A percentile compares a stretch with the other conserved stretches of the same genome.
Evolutionary conservation across 2,329 filamentous ascomycete species (phyloP).

Genomic region (Pseudogymnoascus sp.): DNA sequence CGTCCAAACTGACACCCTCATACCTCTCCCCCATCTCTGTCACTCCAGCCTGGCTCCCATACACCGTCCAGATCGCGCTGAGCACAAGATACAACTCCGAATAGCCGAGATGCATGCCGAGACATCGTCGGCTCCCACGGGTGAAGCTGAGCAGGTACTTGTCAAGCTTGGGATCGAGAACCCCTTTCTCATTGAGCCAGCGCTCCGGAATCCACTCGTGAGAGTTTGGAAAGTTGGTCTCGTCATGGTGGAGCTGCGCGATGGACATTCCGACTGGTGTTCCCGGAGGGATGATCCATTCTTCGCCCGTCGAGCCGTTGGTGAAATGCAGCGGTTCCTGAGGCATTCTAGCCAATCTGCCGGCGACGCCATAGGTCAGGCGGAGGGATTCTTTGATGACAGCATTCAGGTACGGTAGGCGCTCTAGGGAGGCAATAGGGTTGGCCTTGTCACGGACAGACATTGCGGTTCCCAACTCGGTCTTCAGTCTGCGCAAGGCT

Average conservation of each 20-base stretch:
- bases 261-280: conserved; percentile 35
- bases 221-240: conserved; percentile 33
- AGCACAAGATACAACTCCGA: conserved; percentile 18
- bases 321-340: conserved; percentile 18
- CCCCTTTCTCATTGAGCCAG: conserved; percentile 26
- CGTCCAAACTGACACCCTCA: conserved; percentile 16
- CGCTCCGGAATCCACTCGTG: conserved; percentile 35
- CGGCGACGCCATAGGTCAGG: conserved; percentile 27
- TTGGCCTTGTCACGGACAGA: conserved; percentile 10
- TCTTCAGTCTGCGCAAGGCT: conserved; percentile 25
- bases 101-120: conserved; percentile 29
- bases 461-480: conserved; percentile 28
- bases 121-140: conserved; percentile 35
- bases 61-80: conserved; percentile 14
- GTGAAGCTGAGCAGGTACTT: conserved; percentile 36
- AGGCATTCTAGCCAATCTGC: conserved; percentile 24
- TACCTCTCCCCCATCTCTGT: background rate
- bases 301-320: conserved; percentile 7
- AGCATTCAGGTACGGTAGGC: conserved; percentile 27
- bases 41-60: conserved; percentile 11
- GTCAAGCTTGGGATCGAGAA: conserved; percentile 30
- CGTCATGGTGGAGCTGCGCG: conserved; percentile 34
- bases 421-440: conserved; percentile 18
- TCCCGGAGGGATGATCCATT: conserved; percentile 20
- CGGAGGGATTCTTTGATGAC: conserved; percentile 31